Evolutionary conservation across 257 asterid genomes (phyloP).

Genomic region (Solanum ossicruentum): DNA sequence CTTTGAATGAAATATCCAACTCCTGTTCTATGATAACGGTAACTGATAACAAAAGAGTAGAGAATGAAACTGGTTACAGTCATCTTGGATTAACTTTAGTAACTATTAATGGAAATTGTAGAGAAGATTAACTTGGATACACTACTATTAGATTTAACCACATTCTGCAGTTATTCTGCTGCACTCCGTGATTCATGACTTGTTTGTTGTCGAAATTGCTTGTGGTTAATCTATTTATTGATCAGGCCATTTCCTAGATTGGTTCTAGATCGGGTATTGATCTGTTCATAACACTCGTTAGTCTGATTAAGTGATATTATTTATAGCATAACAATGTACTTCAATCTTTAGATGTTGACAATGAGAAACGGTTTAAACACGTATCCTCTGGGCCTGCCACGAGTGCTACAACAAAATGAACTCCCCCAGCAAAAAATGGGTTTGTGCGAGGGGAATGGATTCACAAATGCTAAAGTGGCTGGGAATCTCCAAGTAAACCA

Average conservation of each 20-base stretch:
- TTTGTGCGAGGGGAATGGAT: conserved; percentile 13
- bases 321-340: not conserved
- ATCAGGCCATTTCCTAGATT: not conserved
- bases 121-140: not conserved
- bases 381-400: conserved; percentile 44
- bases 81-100: not conserved
- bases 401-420: conserved; percentile 20
- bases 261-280: not conserved
- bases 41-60: not conserved
- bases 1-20: not conserved
- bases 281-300: not conserved
- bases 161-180: not conserved
- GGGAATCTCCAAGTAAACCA: conserved; percentile 14
- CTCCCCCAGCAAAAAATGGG: conserved; percentile 18
- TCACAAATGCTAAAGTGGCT: conserved; percentile 9
- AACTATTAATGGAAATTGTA: not conserved
- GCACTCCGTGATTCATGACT: not conserved
- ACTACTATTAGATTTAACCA: not conserved
- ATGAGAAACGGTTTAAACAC: conserved; percentile 59
- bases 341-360: conserved; percentile 44
- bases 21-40: not conserved
- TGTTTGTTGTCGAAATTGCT: not conserved
- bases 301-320: not conserved
- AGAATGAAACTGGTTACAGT: not conserved
- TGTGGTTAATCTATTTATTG: not conserved